Base-by-base conservation (phyloP, 176 grass and related monocot genomes). In the Oryza punctata region DNA sequence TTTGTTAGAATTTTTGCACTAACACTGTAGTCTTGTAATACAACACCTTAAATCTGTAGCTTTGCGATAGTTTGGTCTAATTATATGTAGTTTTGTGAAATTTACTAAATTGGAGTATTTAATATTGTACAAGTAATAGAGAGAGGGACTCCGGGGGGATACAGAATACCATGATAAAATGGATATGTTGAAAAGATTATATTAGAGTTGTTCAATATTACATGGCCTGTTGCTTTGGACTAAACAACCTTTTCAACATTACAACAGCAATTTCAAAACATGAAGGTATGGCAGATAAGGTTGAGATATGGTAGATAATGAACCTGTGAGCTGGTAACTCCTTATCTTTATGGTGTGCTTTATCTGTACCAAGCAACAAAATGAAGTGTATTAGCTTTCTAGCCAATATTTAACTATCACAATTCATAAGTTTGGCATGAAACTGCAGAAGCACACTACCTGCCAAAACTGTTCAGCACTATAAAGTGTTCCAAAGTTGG, bases 241-340 rank as follows among this genome's bases (percentile, higher is more conserved):
- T 72, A 71, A 82, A 66, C 12, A 27, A 49, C 24, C 24, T n/a
- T 76, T 65, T 57, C 70, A 33, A 14, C 16, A 29, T 70, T 27
- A 54, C 43, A 40, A 40, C 41, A 52, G 6, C 73, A 41, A 78
- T 67, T 73, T 28, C 73, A 61, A 3, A n/a, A n/a, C n/a, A n/a
- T n/a, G n/a, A n/a, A 63, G 1, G 5, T 50, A 75, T 15, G 15
- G 67, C 57, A 26, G 74, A 72, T 18, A 57, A 73, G 50, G 52
- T 57, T 57, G 52, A 85, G 11, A 33, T 82, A 82, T 73, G 35
- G 70, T 86, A 46, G 19, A 50, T 25, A 78, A 6, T 69, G 73
- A 67, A 94, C 78, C 85, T 90, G 67, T 3, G 59, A 64, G 68
- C 87, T 80, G 87, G 81, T 74, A 78, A 25, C 47, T 94, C 87